Base-by-base conservation (phyloP, 2,329 filamentous ascomycete species). In the Parasarocladium wereldwijsianum region DNA sequence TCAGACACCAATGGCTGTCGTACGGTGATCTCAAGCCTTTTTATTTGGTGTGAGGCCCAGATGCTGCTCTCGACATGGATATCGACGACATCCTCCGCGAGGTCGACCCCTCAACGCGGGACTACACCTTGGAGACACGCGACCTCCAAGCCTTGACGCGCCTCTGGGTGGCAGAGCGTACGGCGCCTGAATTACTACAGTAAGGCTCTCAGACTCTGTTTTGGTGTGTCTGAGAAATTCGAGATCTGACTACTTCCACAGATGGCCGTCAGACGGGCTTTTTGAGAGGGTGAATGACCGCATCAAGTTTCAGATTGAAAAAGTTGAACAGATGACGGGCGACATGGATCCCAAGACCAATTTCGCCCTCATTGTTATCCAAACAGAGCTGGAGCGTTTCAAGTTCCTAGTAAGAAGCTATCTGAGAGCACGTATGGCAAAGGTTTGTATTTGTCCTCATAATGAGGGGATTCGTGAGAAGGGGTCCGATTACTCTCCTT, bases 341-440 rank as follows among this genome's bases (percentile, higher is more conserved):
- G 76, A 81, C 46, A 79, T 86, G 72, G 85, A 93, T 45, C 80
- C 86, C 26, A 85, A 81, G 52, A 77, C 82, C 39, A 96, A 93
- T 51, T 93, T 98, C 51, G 74, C 75, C 36, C 75, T 96, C 46
- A 93, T 94, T 28, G 79, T 98, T 37, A 76, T 94, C 32, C 90
- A 98, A 60, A 96, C 92, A 6, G 90, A 98, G 57, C 70, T 98
- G 32, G 86, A 94, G 51, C 68, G 90, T 26, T 92, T 82, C 56
- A 93, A 93, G 57, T 98, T 85, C 47, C 65, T 98, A 14, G 70
- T 96, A 12, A 69, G 90, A 36, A 79, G 80, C 39, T 78, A 87
- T 40, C 55, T 98, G 33, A 69, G 92, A 31, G 76, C 81, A 8
- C 68, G 90, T n/a, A 75, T 96, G 34, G 73, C 81, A 32, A 96